A percentile compares a stretch with the other conserved stretches of the same genome.
Conservation (phyloP, 2,329 filamentous ascomycete species). For the Trichoderma citrinoviride region DNA sequence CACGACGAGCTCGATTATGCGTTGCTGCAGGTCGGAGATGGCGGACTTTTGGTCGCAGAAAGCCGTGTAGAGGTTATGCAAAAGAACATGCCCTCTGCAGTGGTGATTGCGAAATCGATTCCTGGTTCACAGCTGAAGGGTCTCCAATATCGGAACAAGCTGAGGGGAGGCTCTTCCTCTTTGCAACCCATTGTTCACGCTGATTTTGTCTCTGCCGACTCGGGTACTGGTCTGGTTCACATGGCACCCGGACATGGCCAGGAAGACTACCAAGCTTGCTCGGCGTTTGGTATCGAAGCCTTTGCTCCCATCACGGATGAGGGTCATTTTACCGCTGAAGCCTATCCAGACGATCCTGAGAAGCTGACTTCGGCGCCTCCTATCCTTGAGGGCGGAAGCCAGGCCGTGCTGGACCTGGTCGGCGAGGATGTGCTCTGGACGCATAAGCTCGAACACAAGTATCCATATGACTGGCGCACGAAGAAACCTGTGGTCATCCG, state of each 20-base stretch:
- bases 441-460: constrained; percentile 81
- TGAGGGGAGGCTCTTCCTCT: constrained; percentile 57
- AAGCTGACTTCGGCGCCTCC: constrained; percentile 64
- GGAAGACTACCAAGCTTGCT: constrained; percentile 88
- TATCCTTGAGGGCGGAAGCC: constrained; percentile 68
- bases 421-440: constrained; percentile 62
- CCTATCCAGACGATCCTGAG: constrained; percentile 67
- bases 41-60: constrained; percentile 69
- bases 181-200: constrained; percentile 74
- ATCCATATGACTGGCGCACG: constrained; percentile 96
- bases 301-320: constrained; percentile 81
- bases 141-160: constrained; percentile 66
- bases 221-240: constrained; percentile 95
- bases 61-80: constrained; percentile 63
- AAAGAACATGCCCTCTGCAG: constrained; percentile 50
- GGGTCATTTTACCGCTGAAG: constrained; percentile 77
- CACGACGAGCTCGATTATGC: constrained; percentile 71
- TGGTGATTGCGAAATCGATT: constrained; percentile 55
- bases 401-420: constrained; percentile 68
- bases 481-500: constrained; percentile 88
- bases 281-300: constrained; percentile 65
- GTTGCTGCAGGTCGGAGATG: constrained; percentile 55
- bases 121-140: constrained; percentile 63
- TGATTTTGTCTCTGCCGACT: constrained; percentile 82
- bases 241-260: constrained; percentile 92